Conservation (phyloP, 1,284 basidiomycete species). For the Paramarasmius palmivorus region DNA sequence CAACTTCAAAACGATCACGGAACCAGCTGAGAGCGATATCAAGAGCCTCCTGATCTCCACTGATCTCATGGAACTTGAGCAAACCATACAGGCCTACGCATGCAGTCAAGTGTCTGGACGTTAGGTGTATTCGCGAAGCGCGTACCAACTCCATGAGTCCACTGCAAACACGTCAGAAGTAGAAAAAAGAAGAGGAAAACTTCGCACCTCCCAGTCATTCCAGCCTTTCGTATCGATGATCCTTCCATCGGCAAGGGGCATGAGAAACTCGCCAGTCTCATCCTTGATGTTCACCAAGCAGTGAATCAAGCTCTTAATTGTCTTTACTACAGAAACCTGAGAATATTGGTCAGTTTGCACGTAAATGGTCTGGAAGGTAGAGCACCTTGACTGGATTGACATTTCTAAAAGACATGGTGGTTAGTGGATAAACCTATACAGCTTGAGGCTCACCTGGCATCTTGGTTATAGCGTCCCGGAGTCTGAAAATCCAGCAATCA, state of each 20-base stretch:
- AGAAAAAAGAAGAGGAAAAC: not conserved
- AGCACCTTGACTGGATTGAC: slow-evolving; percentile 30
- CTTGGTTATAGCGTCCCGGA: no score
- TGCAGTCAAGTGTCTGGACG: not conserved
- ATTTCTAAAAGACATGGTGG: slow-evolving; percentile 34
- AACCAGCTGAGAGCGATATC: slow-evolving; percentile 58
- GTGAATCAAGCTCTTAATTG: slow-evolving; percentile 50
- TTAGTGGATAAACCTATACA: slow-evolving; percentile 17
- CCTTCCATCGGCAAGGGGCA: slow-evolving; percentile 54
- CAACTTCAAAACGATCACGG: slow-evolving; percentile 50
- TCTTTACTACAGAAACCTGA: slow-evolving; percentile 29
- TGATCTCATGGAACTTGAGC: slow-evolving; percentile 45
- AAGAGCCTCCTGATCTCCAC: slow-evolving; percentile 42
- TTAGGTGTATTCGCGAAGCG: not conserved
- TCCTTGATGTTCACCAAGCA: slow-evolving; percentile 65
- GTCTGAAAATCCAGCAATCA: no score
- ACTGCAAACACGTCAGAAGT: slow-evolving; percentile 29
- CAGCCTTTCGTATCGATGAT: slow-evolving; percentile 69
- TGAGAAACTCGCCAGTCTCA: slow-evolving; percentile 56
- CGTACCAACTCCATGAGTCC: slow-evolving; percentile 59
- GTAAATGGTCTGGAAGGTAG: slow-evolving; percentile 2
- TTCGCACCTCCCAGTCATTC: slow-evolving; percentile 59
- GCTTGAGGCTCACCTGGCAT: no score
- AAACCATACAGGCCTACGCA: slow-evolving; percentile 44
- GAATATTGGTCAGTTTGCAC: slow-evolving; percentile 8